A percentile compares a stretch with the other conserved stretches of the same genome.
Conservation (phyloP, 108 stramenopile genomes). For the Poteriospumella lacustris region DNA sequence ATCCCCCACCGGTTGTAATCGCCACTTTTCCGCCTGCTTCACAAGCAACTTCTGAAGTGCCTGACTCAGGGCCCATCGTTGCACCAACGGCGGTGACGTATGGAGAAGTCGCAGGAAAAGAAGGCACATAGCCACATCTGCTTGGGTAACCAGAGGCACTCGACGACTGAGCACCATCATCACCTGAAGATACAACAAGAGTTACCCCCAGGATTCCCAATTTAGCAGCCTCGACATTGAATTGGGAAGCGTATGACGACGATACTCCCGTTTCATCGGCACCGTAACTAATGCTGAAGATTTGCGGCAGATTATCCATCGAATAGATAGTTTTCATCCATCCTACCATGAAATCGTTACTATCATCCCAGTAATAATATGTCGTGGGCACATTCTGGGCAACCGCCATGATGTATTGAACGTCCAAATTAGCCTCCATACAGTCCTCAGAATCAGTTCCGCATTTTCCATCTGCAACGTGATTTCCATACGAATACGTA, state of each 20-base stretch:
- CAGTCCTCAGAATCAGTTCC: background rate
- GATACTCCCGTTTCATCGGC: background rate
- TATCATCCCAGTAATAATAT: background rate
- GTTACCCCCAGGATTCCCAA: conserved; percentile 11
- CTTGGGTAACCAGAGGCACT: background rate
- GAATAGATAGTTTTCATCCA: background rate
- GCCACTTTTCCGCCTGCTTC: too few relatives aligned
- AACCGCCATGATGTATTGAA: conserved; percentile 26
- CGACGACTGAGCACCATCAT: conserved; percentile 13
- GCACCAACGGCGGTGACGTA: conserved; percentile 18
- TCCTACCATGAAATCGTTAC: background rate
- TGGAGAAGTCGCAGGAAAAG: conserved; percentile 11
- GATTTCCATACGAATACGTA: background rate
- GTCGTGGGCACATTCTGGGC: conserved; percentile 16
- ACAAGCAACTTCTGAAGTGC: background rate
- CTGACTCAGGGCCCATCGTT: background rate
- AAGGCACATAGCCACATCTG: background rate
- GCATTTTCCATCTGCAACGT: background rate
- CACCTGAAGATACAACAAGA: conserved; percentile 11
- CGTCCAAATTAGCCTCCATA: conserved; percentile 22
- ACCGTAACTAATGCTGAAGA: conserved; percentile 1
- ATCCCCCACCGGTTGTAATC: conserved; percentile 5
- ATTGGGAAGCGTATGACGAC: background rate
- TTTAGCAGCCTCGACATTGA: background rate
- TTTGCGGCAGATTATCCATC: background rate